A percentile compares a stretch with the other conserved stretches of the same genome.
Conservation (phyloP, 2,329 filamentous ascomycete species). For the Camillea tinctor region DNA sequence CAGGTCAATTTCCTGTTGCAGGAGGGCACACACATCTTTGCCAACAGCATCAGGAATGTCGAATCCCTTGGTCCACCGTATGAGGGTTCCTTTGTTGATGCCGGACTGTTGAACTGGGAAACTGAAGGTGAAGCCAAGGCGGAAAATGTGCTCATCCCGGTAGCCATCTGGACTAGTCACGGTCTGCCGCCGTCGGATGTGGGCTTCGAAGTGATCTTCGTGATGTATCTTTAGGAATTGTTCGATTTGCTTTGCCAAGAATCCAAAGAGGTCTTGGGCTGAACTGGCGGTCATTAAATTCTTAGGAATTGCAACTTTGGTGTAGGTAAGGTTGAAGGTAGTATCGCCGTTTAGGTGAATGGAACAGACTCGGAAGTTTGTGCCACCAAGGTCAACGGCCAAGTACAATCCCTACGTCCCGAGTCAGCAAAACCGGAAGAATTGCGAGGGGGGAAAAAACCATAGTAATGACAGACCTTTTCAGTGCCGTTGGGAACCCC, state of each 20-base stretch:
- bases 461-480: slow-evolving; percentile 60
- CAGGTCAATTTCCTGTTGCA: slow-evolving; percentile 86
- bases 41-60: slow-evolving; percentile 93
- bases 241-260: slow-evolving; percentile 91
- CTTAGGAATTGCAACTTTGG: slow-evolving; percentile 86
- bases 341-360: slow-evolving; percentile 91
- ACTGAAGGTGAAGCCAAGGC: slow-evolving; percentile 97
- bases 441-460: neutral
- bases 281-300: slow-evolving; percentile 88
- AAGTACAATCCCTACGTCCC: slow-evolving; percentile 80
- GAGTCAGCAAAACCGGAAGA: slow-evolving; percentile 3
- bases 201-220: slow-evolving; percentile 76
- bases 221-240: slow-evolving; percentile 84
- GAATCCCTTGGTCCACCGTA: slow-evolving; percentile 98
- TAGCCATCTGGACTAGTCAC: slow-evolving; percentile 57
- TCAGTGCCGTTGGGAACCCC: slow-evolving; percentile 95
- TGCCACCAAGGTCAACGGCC: slow-evolving; percentile 95
- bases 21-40: slow-evolving; percentile 87
- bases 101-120: slow-evolving; percentile 93
- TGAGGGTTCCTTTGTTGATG: slow-evolving; percentile 91
- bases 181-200: slow-evolving; percentile 64
- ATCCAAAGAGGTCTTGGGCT: slow-evolving; percentile 83
- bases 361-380: slow-evolving; percentile 97
- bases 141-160: slow-evolving; percentile 77
- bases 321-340: slow-evolving; percentile 90